Percentiles rank a stretch among this genome's conserved stretches.
These are phyloP conservation scores for Suhomyces prunicola DNA, from an alignment of 805 yeast species.

Conservation along the genomic window DNA sequence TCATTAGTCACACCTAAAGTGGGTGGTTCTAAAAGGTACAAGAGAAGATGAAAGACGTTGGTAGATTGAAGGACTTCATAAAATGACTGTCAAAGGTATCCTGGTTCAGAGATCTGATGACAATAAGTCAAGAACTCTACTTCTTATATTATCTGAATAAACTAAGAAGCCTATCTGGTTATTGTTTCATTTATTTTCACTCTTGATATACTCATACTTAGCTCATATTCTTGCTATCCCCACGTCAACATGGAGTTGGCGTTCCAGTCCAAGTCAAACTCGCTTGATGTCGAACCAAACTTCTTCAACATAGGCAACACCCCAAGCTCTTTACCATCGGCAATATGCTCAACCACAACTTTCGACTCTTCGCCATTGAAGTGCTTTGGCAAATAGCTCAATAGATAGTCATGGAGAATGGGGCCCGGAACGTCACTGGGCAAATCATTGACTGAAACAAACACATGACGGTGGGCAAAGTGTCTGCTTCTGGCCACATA, in stretches of 20 bases:
- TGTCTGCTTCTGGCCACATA: constrained; percentile 22
- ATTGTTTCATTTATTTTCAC: no score
- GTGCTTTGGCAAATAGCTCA: constrained; percentile 26
- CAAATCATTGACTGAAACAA: constrained; percentile 30
- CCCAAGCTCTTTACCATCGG: constrained; percentile 15
- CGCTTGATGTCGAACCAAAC: constrained; percentile 24
- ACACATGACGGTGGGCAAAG: constrained; percentile 12
- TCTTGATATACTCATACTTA: no score
- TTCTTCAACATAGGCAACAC: constrained; percentile 35
- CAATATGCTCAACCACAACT: constrained; percentile 20
- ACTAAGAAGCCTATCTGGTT: no score
- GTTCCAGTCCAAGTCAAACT: constrained; percentile 38
- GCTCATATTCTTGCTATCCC: neutral
- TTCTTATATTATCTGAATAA: no score
- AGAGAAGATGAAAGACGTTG: no score
- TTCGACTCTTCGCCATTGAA: constrained; percentile 10
- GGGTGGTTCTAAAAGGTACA: no score
- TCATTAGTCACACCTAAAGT: no score
- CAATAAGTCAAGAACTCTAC: no score
- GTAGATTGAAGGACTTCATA: no score
- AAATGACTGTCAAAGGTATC: no score
- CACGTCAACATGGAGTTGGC: constrained; percentile 31
- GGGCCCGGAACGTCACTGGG: constrained; percentile 34
- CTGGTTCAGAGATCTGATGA: no score
- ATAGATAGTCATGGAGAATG: constrained; percentile 35